These are phyloP conservation scores for Mortierella sp. DNA, from an alignment of 371 early-diverging fungal species.

Conservation along the genomic window DNA sequence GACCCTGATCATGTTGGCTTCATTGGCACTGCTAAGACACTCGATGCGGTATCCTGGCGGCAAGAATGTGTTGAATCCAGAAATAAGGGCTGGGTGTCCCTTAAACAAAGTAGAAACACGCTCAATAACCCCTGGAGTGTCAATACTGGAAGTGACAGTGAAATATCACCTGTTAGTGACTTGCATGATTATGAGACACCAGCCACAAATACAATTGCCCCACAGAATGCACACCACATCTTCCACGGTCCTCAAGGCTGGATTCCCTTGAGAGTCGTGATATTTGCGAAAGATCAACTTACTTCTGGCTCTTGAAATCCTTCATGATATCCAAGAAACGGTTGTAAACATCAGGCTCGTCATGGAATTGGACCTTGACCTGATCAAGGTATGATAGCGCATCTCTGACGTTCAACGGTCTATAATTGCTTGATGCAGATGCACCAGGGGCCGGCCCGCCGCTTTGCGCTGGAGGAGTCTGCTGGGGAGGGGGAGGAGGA, in stretches of 20 bases:
- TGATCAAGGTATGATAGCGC: constrained; percentile 98
- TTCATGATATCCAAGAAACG: constrained; percentile 99
- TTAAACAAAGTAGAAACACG: constrained; percentile 95
- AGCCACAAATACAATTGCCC: constrained; percentile 10
- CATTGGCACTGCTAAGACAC: constrained; percentile 72
- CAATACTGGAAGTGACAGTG: constrained; percentile 68
- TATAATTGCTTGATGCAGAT: constrained; percentile 35
- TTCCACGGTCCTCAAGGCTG: too few relatives aligned
- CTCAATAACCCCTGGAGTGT: constrained; percentile 98
- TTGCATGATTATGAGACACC: constrained; percentile 2
- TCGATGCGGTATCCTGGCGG: constrained; percentile 97
- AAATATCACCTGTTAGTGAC: constrained; percentile 11
- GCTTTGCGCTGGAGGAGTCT: constrained; percentile 37
- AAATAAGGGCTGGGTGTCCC: constrained; percentile 92
- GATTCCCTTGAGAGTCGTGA: too few relatives aligned
- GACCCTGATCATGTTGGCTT: constrained; percentile 81
- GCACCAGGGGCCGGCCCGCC: constrained; percentile 26
- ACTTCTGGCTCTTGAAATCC: constrained; percentile 98
- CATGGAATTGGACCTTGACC: constrained; percentile 94
- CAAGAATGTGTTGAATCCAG: constrained; percentile 99
- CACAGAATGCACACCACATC: too few relatives aligned
- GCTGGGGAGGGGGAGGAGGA: constrained; percentile 29
- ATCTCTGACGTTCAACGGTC: constrained; percentile 81
- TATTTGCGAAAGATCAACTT: constrained; percentile 55
- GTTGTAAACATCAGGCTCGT: constrained; percentile 96